Evolutionary conservation across 1,139 yeast genomes (phyloP), one percentile per base, ranked within the genome.

Genomic region (Yamadazyma songkhlaensis): DNA sequence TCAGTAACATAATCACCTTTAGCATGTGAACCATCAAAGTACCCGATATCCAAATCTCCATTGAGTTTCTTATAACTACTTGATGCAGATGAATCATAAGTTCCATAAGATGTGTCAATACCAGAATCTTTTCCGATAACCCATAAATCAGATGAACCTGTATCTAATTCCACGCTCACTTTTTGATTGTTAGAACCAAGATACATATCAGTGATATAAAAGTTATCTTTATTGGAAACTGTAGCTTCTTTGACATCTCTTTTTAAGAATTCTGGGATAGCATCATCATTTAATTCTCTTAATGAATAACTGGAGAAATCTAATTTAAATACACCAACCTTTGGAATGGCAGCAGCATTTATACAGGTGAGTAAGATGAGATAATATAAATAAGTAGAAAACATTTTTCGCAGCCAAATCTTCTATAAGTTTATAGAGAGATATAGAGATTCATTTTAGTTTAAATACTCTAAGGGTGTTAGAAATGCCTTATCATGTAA

Each of bases 111-210:
- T 3, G 36, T 30, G 3, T 35, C 17, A 3, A 34, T 37, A 29
- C 31, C 8, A 1, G 10, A 11, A 20, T 9, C 35, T 9, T 9
- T 9, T 4, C 11, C 46, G 30, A 40, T 26, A 4, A 68, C 58
- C 74, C 74, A 69, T 43, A 69, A 59, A 45, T 69, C 75, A 12
- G 72, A 64, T 6, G 72, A 64, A 6, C 74, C 74, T 20, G 75
- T 68, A 44, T 69, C 75, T 12, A 69, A 54, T 40, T 62, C 50
- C 8, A 65, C 70, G 5, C 52, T 48, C 17, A 60, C 57, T 27
- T 50, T 34, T 35, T 64, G 60, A 17, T 49, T 37, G 30, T 59
- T 47, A 14, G 64, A 54, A 2, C 74, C 74, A 34, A 64, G 45
- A 29, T 49, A 39, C 37, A 76, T 44, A 8, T 56, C 58, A 3